Percentiles rank a stretch among this genome's conserved stretches.
Conservation (phyloP, 164 flowering plant species). For the Aristolochia fimbriata region DNA sequence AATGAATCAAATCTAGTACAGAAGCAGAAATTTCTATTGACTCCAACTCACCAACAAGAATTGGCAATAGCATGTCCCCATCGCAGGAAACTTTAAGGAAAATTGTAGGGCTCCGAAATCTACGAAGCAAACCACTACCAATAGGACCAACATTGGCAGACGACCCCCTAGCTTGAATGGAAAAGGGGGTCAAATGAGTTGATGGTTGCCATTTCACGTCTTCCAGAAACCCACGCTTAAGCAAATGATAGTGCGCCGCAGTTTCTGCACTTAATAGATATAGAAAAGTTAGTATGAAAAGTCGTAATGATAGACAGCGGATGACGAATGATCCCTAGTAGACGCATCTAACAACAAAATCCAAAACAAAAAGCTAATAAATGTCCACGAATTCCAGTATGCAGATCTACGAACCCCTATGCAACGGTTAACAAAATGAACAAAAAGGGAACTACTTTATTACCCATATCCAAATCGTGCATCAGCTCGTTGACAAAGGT, state of each 20-base stretch:
- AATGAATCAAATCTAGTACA: background rate
- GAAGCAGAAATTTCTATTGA: background rate
- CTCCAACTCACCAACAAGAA: conserved; percentile 47
- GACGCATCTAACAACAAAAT: no score
- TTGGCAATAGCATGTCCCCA: conserved; percentile 62
- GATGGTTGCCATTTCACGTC: conserved; percentile 27
- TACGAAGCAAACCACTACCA: conserved; percentile 43
- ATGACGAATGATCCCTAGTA: no score
- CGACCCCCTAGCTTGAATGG: conserved; percentile 19
- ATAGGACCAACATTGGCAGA: conserved; percentile 17
- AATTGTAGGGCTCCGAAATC: conserved; percentile 52
- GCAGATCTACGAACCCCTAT: no score
- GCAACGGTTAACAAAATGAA: no score
- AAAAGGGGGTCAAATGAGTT: conserved; percentile 18
- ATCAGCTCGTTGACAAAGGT: no score
- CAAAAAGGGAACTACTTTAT: no score
- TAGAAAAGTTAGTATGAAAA: background rate
- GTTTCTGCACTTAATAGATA: conserved; percentile 44
- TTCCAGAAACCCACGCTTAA: conserved; percentile 36
- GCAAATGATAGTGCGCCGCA: conserved; percentile 36
- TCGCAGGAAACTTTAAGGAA: conserved; percentile 75
- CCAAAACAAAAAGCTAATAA: no score
- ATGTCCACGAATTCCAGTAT: no score
- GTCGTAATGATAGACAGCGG: no score
- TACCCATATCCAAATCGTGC: no score